A percentile compares a stretch with the other conserved stretches of the same genome.
Conservation (phyloP, 2,329 filamentous ascomycete genomes). For the Diaporthe sp. region DNA sequence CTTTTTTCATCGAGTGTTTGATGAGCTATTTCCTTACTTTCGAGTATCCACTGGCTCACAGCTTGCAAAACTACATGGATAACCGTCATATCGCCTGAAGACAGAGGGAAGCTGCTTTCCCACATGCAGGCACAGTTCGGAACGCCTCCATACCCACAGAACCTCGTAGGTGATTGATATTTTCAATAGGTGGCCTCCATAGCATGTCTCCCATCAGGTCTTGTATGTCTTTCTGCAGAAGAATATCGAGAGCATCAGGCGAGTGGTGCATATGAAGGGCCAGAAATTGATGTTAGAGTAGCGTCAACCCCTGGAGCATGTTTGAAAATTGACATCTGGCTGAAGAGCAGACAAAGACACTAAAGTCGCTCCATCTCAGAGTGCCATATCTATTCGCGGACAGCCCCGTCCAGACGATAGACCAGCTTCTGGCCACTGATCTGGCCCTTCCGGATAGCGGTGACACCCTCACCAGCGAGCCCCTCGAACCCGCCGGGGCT, state of each 20-base stretch:
- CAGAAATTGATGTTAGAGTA: background rate
- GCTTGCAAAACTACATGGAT: background rate
- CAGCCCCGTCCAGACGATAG: slow-evolving; percentile 16
- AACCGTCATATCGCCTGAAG: background rate
- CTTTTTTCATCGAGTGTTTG: no score
- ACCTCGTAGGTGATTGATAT: background rate
- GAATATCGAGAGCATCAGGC: background rate
- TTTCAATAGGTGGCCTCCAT: background rate
- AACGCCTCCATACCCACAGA: background rate
- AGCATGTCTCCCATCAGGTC: background rate
- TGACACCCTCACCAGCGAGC: slow-evolving; percentile 1
- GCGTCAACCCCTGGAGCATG: background rate
- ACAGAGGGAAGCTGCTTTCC: background rate
- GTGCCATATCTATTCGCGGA: background rate
- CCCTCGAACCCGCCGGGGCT: slow-evolving; percentile 26
- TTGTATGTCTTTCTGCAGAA: slow-evolving; percentile 10
- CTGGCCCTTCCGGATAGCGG: slow-evolving; percentile 14
- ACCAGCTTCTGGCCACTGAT: slow-evolving; percentile 21
- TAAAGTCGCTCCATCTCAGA: background rate
- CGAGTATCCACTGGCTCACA: background rate
- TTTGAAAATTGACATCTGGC: background rate
- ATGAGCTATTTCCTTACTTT: background rate
- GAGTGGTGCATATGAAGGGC: background rate
- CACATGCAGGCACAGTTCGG: background rate
- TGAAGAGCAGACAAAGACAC: background rate